Evolutionary conservation across 2,329 filamentous ascomycete genomes (phyloP).

Genomic region (Trichoderma gracile): DNA sequence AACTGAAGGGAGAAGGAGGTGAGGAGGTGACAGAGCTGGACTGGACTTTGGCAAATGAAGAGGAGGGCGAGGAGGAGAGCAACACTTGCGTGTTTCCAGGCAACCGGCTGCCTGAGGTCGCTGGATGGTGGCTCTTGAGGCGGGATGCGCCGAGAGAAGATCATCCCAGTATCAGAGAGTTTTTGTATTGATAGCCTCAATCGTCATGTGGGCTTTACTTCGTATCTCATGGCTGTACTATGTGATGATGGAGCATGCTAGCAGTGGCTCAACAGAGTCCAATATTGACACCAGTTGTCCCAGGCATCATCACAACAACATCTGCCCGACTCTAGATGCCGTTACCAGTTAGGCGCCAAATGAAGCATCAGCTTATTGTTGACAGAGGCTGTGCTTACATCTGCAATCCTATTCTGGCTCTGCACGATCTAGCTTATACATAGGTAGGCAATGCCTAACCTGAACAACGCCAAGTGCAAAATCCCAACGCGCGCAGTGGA

Average conservation of each 20-base stretch:
- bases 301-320: neutral
- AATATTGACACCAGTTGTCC: neutral
- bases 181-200: neutral
- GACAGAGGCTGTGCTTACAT: neutral
- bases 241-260: neutral
- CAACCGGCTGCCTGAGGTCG: constrained; percentile 23
- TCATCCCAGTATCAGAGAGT: constrained; percentile 29
- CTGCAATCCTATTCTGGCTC: neutral
- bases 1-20: neutral
- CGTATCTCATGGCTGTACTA: neutral
- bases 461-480: neutral
- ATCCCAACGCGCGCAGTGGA: neutral
- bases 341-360: neutral
- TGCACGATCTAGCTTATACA: neutral
- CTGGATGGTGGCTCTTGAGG: constrained; percentile 32
- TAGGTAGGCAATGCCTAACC: neutral
- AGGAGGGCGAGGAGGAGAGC: neutral
- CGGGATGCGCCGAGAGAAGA: constrained; percentile 26
- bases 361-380: neutral
- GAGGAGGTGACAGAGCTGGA: constrained; percentile 1
- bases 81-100: neutral
- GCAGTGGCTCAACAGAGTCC: neutral
- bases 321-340: neutral
- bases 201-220: too few relatives aligned
- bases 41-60: constrained; percentile 12